A percentile compares a stretch with the other conserved stretches of the same genome.
Conservation (phyloP, 2,329 filamentous ascomycete genomes). For the Fusarium aywerte region DNA sequence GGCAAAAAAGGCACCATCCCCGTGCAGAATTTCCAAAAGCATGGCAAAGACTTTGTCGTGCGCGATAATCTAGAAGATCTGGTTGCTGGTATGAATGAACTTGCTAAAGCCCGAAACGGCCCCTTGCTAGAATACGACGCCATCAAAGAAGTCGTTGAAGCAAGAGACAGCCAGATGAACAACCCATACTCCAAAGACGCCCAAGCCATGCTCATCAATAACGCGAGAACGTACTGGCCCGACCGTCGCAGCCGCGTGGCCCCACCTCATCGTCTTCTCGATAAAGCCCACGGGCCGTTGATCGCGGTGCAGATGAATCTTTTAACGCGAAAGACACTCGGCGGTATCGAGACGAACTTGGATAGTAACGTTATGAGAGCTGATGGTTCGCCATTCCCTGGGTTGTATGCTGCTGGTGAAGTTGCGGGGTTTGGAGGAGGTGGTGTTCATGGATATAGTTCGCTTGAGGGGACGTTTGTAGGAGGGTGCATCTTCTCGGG, state of each 20-base stretch:
- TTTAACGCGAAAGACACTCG: conserved; percentile 69
- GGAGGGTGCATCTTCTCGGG: conserved; percentile 73
- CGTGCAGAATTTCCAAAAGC: conserved; percentile 68
- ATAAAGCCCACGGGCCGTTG: conserved; percentile 65
- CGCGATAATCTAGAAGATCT: conserved; percentile 66
- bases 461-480: conserved; percentile 70
- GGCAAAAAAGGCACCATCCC: conserved; percentile 62
- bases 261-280: conserved; percentile 63
- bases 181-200: conserved; percentile 69
- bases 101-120: conserved; percentile 59
- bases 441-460: conserved; percentile 70
- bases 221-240: conserved; percentile 65
- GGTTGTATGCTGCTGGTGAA: conserved; percentile 70
- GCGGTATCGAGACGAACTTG: conserved; percentile 69
- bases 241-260: conserved; percentile 64
- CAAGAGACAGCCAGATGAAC: conserved; percentile 65
- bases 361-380: conserved; percentile 65
- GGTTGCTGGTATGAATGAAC: conserved; percentile 68
- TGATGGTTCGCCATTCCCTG: conserved; percentile 60
- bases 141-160: conserved; percentile 60
- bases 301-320: conserved; percentile 71
- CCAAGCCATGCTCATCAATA: conserved; percentile 70
- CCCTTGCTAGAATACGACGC: conserved; percentile 58
- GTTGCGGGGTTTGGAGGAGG: conserved; percentile 70
- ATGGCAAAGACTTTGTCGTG: conserved; percentile 69